Percentiles rank a stretch among this genome's conserved stretches.
phyloP scores from a whole-genome alignment of 2,329 filamentous ascomycete genomes.

The Colletotrichum tamarilloi region DNA sequence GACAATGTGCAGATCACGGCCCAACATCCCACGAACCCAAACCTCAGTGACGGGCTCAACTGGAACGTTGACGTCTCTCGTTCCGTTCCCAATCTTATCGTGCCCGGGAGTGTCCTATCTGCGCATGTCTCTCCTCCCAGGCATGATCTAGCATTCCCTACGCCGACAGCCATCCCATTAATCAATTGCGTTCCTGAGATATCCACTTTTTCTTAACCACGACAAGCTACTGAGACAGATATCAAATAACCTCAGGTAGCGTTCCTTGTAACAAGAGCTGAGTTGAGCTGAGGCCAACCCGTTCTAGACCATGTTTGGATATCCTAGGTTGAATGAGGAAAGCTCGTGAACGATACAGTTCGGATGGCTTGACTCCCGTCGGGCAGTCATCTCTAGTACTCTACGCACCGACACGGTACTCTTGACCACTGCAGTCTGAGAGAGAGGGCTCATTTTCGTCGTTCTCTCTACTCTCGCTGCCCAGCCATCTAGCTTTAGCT shows the following conservation, averaged over 20 bases:
- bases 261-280: neutral
- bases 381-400: neutral
- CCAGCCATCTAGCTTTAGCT: neutral
- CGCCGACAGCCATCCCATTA: neutral
- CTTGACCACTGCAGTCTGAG: too few species aligned
- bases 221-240: neutral
- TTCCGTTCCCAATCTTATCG: neutral
- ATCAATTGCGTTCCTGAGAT: neutral
- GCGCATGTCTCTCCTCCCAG: neutral
- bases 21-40: neutral
- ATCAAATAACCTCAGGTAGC: neutral
- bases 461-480: neutral
- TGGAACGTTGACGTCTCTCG: neutral
- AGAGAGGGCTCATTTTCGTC: neutral
- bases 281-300: neutral
- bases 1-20: neutral
- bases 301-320: neutral
- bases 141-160: neutral
- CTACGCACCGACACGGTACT: neutral
- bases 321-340: neutral
- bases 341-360: neutral
- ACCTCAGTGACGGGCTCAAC: neutral
- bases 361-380: neutral
- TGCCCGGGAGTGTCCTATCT: too few species aligned
- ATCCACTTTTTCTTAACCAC: neutral